A percentile compares a stretch with the other conserved stretches of the same genome.
phyloP scores from a whole-genome alignment of 108 stramenopile genomes.

The Cyclotella sp. region DNA sequence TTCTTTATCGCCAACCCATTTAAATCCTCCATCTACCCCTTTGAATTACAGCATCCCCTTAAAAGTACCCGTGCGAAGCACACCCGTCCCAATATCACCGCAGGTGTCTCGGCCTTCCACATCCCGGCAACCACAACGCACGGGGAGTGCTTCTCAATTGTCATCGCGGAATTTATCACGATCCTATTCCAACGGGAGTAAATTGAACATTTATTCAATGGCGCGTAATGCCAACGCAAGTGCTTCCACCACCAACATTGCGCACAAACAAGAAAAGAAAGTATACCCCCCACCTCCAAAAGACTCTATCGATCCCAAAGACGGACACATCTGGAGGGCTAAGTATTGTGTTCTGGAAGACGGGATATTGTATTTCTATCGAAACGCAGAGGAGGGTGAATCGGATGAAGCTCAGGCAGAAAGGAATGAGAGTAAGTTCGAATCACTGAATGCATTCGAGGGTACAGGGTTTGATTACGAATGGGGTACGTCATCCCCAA shows the following conservation, averaged over 20 bases:
- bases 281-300: slow-evolving; percentile 49
- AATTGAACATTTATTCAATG: background rate
- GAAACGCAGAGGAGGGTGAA: slow-evolving; percentile 67
- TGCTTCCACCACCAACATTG: background rate
- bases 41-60: slow-evolving; percentile 39
- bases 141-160: slow-evolving; percentile 1
- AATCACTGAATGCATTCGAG: slow-evolving; percentile 14
- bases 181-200: slow-evolving; percentile 27
- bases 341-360: slow-evolving; percentile 83
- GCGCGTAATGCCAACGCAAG: background rate
- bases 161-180: slow-evolving; percentile 3
- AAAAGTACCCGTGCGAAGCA: slow-evolving; percentile 37
- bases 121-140: slow-evolving; percentile 9
- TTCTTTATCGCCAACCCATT: background rate
- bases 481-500: slow-evolving; percentile 8
- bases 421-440: slow-evolving; percentile 49
- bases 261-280: slow-evolving; percentile 1
- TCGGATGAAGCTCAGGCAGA: slow-evolving; percentile 69
- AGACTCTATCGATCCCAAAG: slow-evolving; percentile 66
- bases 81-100: slow-evolving; percentile 40
- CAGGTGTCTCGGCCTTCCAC: slow-evolving; percentile 1
- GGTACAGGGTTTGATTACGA: slow-evolving; percentile 25
- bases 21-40: background rate
- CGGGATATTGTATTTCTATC: slow-evolving; percentile 81
- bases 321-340: slow-evolving; percentile 77